Evolutionary conservation across 306 rosid species (phyloP).

Genomic region (Neltuma alba): DNA sequence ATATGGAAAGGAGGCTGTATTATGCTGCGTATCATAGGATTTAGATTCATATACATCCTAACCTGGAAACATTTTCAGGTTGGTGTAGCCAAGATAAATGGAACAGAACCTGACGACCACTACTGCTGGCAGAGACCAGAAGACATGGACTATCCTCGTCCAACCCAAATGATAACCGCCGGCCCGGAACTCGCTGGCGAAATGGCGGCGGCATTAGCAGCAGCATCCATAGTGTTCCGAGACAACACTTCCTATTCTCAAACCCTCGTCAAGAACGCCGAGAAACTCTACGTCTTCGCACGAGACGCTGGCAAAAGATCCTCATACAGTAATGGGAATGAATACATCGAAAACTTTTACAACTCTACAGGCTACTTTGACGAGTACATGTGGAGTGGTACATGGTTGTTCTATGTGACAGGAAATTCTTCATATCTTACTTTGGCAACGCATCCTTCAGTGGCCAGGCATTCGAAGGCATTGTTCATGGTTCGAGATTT

Average conservation of each 20-base stretch:
- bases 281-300: slow-evolving; percentile 53
- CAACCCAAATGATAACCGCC: slow-evolving; percentile 23
- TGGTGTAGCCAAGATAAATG: slow-evolving; percentile 51
- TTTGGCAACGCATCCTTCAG: slow-evolving; percentile 50
- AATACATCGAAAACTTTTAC: slow-evolving; percentile 43
- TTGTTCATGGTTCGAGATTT: slow-evolving; percentile 38
- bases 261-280: slow-evolving; percentile 51
- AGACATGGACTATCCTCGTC: slow-evolving; percentile 54
- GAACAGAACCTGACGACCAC: slow-evolving; percentile 53
- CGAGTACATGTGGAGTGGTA: slow-evolving; percentile 72
- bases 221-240: slow-evolving; percentile 68
- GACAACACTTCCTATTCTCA: slow-evolving; percentile 50
- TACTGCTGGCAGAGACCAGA: slow-evolving; percentile 75
- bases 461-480: slow-evolving; percentile 47
- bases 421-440: slow-evolving; percentile 54
- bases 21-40: too few relatives aligned
- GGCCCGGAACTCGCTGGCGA: slow-evolving; percentile 75
- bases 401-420: slow-evolving; percentile 71
- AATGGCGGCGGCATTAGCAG: slow-evolving; percentile 74
- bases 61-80: slow-evolving; percentile 38
- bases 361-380: slow-evolving; percentile 68
- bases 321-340: slow-evolving; percentile 41
- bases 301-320: slow-evolving; percentile 49
- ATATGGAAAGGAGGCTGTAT: too few relatives aligned
- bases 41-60: too few relatives aligned